Percentiles rank a stretch among this genome's conserved stretches.
Conservation (phyloP, 2,329 filamentous ascomycete genomes). For the Fusarium circinatum region DNA sequence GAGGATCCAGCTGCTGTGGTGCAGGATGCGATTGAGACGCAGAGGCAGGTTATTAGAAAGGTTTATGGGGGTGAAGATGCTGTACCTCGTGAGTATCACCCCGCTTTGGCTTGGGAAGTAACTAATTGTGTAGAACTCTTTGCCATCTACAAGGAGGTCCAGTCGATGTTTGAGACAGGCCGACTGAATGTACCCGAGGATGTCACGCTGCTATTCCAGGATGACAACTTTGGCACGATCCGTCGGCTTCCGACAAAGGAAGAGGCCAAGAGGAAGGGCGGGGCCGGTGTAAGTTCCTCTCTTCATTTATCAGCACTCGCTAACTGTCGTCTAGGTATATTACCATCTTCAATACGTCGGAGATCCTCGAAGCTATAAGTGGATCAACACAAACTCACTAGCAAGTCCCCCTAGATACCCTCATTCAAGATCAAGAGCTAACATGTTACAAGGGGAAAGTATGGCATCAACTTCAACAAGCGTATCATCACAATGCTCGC, state of each 20-base stretch:
- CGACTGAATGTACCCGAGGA: slow-evolving; percentile 66
- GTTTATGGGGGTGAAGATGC: slow-evolving; percentile 59
- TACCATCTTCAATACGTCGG: slow-evolving; percentile 72
- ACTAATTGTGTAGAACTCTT: no score
- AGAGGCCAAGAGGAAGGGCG: slow-evolving; percentile 63
- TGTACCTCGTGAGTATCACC: slow-evolving; percentile 55
- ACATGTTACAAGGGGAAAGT: slow-evolving; percentile 42
- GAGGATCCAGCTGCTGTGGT: slow-evolving; percentile 25
- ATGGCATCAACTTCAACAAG: slow-evolving; percentile 65
- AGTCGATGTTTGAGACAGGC: slow-evolving; percentile 69
- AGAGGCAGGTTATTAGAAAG: slow-evolving; percentile 63
- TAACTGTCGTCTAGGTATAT: slow-evolving; percentile 50
- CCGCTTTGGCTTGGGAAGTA: no score
- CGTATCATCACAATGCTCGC: slow-evolving; percentile 59
- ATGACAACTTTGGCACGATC: slow-evolving; percentile 72
- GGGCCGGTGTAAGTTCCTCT: slow-evolving; percentile 59
- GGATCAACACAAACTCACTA: slow-evolving; percentile 69
- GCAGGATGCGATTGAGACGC: slow-evolving; percentile 48
- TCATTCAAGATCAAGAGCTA: background rate
- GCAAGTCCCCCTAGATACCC: no score
- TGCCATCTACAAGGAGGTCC: slow-evolving; percentile 74
- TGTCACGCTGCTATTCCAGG: slow-evolving; percentile 69
- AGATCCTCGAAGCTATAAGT: slow-evolving; percentile 67
- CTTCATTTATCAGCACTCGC: fast-evolving
- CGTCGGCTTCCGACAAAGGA: slow-evolving; percentile 64